Evolutionary conservation across 768 basidiomycete species (phyloP).

Genomic region (Tylopilus balloui): DNA sequence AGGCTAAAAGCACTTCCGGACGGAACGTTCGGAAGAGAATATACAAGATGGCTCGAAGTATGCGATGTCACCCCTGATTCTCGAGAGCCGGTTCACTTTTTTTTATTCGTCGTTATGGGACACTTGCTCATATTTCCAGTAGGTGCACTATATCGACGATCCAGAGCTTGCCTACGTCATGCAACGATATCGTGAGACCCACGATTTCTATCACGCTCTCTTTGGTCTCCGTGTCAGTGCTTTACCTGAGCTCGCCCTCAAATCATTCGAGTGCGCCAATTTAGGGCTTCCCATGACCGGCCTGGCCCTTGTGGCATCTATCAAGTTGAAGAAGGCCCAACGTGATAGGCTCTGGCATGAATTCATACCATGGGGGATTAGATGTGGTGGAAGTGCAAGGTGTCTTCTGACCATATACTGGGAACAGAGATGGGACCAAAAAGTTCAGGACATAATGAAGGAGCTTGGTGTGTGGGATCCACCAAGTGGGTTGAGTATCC

Average conservation of each 20-base stretch:
- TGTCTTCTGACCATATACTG: slow-evolving; percentile 90
- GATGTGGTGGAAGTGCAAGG: slow-evolving; percentile 68
- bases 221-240: slow-evolving; percentile 86
- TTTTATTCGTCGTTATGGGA: not conserved
- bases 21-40: slow-evolving; percentile 82
- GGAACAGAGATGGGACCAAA: slow-evolving; percentile 90
- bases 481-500: slow-evolving; percentile 38
- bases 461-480: slow-evolving; percentile 86
- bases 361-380: slow-evolving; percentile 90
- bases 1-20: slow-evolving; percentile 62
- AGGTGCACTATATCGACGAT: slow-evolving; percentile 95
- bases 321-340: slow-evolving; percentile 36
- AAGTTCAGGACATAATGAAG: slow-evolving; percentile 74
- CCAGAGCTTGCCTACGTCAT: slow-evolving; percentile 97
- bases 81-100: slow-evolving; percentile 83
- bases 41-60: slow-evolving; percentile 84
- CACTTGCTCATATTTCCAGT: slow-evolving; percentile 1
- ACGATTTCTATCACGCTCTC: slow-evolving; percentile 96
- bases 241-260: slow-evolving; percentile 88
- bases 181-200: slow-evolving; percentile 96
- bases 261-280: slow-evolving; percentile 92
- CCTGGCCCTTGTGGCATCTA: slow-evolving; percentile 59
- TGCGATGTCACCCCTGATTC: slow-evolving; percentile 93
- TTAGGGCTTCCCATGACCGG: slow-evolving; percentile 85
- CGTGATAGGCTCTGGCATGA: slow-evolving; percentile 63